Conservation (phyloP, 129 eudicot species). For the Smallanthus sonchifolius region DNA sequence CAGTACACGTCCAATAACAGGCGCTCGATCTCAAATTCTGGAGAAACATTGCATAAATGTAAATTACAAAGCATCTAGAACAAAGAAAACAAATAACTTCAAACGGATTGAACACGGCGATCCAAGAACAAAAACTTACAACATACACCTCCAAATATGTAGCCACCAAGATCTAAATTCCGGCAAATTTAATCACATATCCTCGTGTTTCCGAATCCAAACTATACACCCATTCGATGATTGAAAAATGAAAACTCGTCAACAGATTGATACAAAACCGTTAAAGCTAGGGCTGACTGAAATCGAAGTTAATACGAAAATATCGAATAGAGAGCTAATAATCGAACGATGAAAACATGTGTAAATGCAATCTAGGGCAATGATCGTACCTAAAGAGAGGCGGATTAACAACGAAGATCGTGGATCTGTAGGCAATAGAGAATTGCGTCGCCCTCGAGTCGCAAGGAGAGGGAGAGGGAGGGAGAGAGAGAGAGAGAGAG, state of each 20-base stretch:
- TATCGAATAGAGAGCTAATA: background rate
- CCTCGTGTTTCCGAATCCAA: background rate
- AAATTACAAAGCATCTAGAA: background rate
- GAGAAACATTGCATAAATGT: background rate
- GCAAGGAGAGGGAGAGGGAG: no score
- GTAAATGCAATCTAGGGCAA: no score
- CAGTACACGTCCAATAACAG: constrained; percentile 3
- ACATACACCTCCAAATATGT: constrained; percentile 4
- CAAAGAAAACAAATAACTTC: constrained; percentile 4
- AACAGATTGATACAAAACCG: constrained; percentile 4
- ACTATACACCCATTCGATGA: background rate
- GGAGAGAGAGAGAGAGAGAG: no score
- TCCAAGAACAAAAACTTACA: background rate
- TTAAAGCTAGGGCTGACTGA: constrained; percentile 21
- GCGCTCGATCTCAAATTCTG: constrained; percentile 20
- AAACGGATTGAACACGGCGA: background rate
- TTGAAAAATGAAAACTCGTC: background rate
- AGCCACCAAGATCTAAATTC: background rate
- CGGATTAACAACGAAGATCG: no score
- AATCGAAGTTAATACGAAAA: constrained; percentile 10
- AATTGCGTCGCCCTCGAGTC: no score
- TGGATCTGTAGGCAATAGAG: no score
- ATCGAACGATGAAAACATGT: constrained; percentile 6
- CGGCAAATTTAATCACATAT: background rate
- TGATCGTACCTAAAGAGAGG: no score